These are phyloP conservation scores for Thyridium curvatum DNA, from an alignment of 2,329 filamentous ascomycete genomes.

Conservation along the genomic window DNA sequence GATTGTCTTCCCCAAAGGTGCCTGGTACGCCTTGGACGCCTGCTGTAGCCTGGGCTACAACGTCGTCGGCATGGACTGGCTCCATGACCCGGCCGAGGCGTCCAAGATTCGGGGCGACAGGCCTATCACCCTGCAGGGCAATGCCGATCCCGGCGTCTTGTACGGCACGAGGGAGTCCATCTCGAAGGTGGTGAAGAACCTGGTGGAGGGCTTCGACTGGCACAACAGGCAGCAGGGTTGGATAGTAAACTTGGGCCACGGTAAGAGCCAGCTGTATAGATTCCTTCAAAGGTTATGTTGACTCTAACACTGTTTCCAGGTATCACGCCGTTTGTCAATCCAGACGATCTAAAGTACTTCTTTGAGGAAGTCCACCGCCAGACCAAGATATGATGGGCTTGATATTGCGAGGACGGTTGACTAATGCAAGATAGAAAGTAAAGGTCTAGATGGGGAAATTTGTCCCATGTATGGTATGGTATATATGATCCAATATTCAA, in stretches of 20 bases:
- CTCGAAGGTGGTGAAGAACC: conserved; percentile 72
- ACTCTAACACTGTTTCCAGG: conserved; percentile 40
- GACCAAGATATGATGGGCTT: conserved; percentile 31
- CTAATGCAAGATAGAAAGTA: too few relatives aligned
- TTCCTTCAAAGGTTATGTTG: conserved; percentile 4
- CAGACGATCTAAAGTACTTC: conserved; percentile 88
- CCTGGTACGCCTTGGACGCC: conserved; percentile 88
- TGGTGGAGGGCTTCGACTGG: conserved; percentile 79
- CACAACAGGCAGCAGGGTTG: conserved; percentile 77
- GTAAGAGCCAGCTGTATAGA: conserved; percentile 38
- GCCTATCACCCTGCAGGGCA: conserved; percentile 78
- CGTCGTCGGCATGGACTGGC: conserved; percentile 91
- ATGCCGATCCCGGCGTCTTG: conserved; percentile 87
- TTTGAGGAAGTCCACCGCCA: conserved; percentile 84
- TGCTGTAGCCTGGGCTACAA: conserved; percentile 87
- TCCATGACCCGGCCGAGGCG: conserved; percentile 81
- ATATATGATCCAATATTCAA: neutral
- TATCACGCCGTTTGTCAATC: conserved; percentile 91
- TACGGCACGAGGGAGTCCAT: conserved; percentile 82
- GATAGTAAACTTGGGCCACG: conserved; percentile 96
- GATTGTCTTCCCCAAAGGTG: conserved; percentile 97
- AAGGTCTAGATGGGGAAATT: neutral
- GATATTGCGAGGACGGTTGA: neutral
- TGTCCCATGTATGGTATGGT: conserved; percentile 1
- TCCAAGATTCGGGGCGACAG: conserved; percentile 72